Percentiles rank a stretch among this genome's conserved stretches.
Conservation (phyloP, 257 asterid genomes). For the Solanum raphanifolium region DNA sequence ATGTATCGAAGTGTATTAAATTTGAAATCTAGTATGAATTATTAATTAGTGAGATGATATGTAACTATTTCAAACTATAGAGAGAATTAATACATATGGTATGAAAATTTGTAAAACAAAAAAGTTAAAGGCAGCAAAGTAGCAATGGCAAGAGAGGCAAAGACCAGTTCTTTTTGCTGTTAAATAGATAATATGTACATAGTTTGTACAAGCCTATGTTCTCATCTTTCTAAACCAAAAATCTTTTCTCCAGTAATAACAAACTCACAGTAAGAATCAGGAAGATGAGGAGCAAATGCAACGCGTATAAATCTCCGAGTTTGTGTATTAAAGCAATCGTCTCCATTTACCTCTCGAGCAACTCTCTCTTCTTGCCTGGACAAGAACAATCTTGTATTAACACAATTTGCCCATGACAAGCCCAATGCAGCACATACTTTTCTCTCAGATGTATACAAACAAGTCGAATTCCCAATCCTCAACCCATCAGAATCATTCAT, state of each 20-base stretch:
- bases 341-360: constrained; percentile 18
- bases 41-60: background rate
- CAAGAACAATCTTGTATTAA: constrained; percentile 69
- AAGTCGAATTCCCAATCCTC: constrained; percentile 51
- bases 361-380: constrained; percentile 50
- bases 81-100: background rate
- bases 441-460: constrained; percentile 58
- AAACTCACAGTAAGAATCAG: constrained; percentile 59
- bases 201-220: background rate
- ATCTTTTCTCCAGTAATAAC: constrained; percentile 59
- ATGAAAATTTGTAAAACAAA: background rate
- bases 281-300: constrained; percentile 80
- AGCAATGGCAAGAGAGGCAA: constrained; percentile 56
- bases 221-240: constrained; percentile 35
- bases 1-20: background rate
- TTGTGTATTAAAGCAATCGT: constrained; percentile 3
- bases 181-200: background rate
- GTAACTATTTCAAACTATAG: background rate
- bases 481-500: constrained; percentile 32
- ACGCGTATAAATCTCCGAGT: constrained; percentile 61
- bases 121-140: constrained; percentile 37
- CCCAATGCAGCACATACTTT: constrained; percentile 75
- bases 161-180: constrained; percentile 2
- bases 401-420: constrained; percentile 91
- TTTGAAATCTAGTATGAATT: background rate